Percentiles rank a stretch among this genome's conserved stretches.
phyloP scores from a whole-genome alignment of 495 filamentous ascomycete genomes.

The Tuber borchii region DNA sequence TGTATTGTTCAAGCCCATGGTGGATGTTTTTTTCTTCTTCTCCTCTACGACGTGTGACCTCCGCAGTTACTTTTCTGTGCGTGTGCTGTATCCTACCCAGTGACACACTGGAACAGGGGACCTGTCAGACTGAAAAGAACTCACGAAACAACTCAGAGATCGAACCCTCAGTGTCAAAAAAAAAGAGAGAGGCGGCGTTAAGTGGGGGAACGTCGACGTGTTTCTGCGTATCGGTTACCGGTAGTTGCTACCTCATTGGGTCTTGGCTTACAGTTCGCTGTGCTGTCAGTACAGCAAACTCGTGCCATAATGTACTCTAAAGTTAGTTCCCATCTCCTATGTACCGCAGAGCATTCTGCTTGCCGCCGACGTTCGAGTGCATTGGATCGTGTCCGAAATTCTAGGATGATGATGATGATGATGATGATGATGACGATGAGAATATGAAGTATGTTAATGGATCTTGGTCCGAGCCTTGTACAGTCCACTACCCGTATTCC shows the following conservation, averaged over 20 bases:
- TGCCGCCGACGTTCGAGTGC: neutral
- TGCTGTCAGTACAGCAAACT: neutral
- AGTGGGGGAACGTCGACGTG: neutral
- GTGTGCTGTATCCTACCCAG: constrained; percentile 3
- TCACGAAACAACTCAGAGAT: neutral
- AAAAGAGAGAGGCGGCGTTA: neutral
- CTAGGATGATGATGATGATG: neutral
- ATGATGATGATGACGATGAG: neutral
- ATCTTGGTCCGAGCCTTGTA: neutral
- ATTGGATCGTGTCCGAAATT: neutral
- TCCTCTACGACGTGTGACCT: neutral
- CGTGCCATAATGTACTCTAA: neutral
- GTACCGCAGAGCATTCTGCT: neutral
- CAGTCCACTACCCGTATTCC: neutral
- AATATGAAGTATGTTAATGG: neutral
- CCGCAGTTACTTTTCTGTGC: neutral
- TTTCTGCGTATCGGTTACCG: constrained; percentile 3
- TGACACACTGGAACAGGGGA: neutral
- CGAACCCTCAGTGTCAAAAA: neutral
- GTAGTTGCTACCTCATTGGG: neutral
- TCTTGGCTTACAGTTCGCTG: neutral
- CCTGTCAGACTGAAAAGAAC: neutral
- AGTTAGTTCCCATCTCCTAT: neutral
- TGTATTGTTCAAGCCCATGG: neutral
- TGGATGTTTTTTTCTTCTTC: neutral